These are phyloP conservation scores for Acacia concinna DNA, from an alignment of 331 rosid species.

Conservation along the genomic window DNA sequence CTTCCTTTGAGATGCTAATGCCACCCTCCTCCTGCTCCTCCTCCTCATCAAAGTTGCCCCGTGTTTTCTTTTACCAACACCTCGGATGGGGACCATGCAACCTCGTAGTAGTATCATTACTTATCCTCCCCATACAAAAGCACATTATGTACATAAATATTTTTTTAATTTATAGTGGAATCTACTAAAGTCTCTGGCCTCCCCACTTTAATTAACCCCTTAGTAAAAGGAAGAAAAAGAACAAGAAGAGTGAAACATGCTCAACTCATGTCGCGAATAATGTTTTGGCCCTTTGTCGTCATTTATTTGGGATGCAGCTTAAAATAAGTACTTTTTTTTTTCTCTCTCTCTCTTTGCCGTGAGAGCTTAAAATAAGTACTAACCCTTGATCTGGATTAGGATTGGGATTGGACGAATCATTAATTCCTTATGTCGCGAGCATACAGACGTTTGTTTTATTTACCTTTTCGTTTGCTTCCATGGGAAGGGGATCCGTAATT, in stretches of 20 bases:
- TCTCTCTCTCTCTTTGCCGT: too few relatives aligned
- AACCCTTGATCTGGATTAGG: too few relatives aligned
- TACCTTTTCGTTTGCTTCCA: background rate
- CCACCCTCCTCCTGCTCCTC: too few relatives aligned
- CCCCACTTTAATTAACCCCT: background rate
- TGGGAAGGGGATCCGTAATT: background rate
- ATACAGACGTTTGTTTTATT: background rate
- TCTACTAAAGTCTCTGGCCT: background rate
- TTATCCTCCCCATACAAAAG: background rate
- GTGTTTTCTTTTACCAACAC: background rate
- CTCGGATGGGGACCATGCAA: constrained; percentile 29
- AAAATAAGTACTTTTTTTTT: background rate
- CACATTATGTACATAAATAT: background rate
- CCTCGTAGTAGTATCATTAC: background rate
- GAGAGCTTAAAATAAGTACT: background rate
- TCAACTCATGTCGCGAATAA: background rate
- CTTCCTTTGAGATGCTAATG: constrained; percentile 2
- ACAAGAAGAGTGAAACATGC: background rate
- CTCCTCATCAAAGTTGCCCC: background rate
- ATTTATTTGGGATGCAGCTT: background rate
- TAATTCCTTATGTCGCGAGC: background rate
- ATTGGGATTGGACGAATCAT: background rate
- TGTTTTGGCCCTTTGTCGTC: background rate
- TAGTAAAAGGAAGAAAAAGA: background rate
- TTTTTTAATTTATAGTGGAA: background rate